phyloP scores from a whole-genome alignment of 2,329 filamentous ascomycete species.

The Penicillium occitanis region DNA sequence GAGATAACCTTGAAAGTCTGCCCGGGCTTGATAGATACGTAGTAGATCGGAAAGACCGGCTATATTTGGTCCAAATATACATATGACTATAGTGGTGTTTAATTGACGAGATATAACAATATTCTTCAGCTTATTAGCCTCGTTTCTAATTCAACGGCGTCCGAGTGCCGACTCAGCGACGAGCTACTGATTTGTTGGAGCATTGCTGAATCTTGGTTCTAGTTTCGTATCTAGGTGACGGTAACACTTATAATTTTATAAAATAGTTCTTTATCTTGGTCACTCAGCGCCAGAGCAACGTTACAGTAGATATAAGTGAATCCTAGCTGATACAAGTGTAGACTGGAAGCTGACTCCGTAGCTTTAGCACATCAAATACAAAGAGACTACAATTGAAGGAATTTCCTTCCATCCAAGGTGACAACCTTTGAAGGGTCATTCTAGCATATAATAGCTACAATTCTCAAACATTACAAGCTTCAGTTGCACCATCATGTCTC shows the following conservation, averaged over 20 bases:
- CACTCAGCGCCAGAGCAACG: neutral
- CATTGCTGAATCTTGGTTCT: neutral
- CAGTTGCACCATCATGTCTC: slow-evolving; percentile 20
- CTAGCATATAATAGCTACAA: neutral
- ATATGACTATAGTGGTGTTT: no score
- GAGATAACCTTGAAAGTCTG: neutral
- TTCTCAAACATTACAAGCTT: neutral
- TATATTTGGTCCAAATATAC: no score
- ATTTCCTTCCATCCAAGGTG: no score
- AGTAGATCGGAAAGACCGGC: no score
- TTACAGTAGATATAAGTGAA: neutral
- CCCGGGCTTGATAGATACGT: neutral
- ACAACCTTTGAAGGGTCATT: neutral
- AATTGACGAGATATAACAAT: neutral
- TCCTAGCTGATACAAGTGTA: neutral
- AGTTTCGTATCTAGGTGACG: neutral
- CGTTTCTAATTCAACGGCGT: neutral
- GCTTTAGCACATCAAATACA: no score
- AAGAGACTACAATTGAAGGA: no score
- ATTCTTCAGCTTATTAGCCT: neutral
- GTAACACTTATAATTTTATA: neutral
- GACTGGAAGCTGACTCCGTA: neutral
- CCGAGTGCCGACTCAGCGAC: no score
- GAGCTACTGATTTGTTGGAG: neutral
- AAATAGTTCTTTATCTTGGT: no score